Evolutionary conservation across 2,329 filamentous ascomycete genomes (phyloP).

Genomic region (Cladosporium sp.): DNA sequence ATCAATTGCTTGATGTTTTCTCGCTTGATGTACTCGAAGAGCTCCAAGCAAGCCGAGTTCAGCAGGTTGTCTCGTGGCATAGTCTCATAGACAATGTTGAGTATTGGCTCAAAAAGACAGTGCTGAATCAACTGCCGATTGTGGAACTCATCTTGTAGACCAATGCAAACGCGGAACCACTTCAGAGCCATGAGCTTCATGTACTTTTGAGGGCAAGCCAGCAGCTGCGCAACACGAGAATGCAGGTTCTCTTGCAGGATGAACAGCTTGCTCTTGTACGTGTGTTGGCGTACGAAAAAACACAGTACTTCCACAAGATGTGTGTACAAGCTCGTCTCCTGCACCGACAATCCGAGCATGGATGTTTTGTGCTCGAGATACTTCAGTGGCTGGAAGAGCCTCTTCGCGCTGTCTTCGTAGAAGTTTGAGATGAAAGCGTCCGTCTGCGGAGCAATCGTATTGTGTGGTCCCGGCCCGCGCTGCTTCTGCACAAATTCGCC

Average conservation of each 20-base stretch:
- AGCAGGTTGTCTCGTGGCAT: slow-evolving; percentile 91
- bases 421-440: slow-evolving; percentile 83
- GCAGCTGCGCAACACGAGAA: slow-evolving; percentile 74
- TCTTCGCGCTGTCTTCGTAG: slow-evolving; percentile 81
- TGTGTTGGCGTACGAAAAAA: slow-evolving; percentile 89
- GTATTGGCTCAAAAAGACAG: slow-evolving; percentile 74
- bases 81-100: slow-evolving; percentile 78
- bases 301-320: slow-evolving; percentile 91
- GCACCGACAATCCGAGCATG: slow-evolving; percentile 61
- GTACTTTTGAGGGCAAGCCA: slow-evolving; percentile 83
- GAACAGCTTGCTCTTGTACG: slow-evolving; percentile 81
- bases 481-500: slow-evolving; percentile 65
- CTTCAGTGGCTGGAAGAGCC: slow-evolving; percentile 81
- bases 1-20: slow-evolving; percentile 78
- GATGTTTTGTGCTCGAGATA: slow-evolving; percentile 62
- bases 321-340: slow-evolving; percentile 84
- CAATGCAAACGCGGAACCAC: slow-evolving; percentile 84
- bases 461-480: slow-evolving; percentile 34
- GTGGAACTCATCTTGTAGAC: slow-evolving; percentile 87
- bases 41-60: slow-evolving; percentile 87
- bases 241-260: slow-evolving; percentile 76
- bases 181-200: slow-evolving; percentile 87
- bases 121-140: slow-evolving; percentile 79
- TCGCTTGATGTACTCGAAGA: slow-evolving; percentile 82
- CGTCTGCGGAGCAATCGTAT: slow-evolving; percentile 58